Evolutionary conservation across 176 grass and related monocot species (phyloP).

Genomic region (Hordeum vulgare): DNA sequence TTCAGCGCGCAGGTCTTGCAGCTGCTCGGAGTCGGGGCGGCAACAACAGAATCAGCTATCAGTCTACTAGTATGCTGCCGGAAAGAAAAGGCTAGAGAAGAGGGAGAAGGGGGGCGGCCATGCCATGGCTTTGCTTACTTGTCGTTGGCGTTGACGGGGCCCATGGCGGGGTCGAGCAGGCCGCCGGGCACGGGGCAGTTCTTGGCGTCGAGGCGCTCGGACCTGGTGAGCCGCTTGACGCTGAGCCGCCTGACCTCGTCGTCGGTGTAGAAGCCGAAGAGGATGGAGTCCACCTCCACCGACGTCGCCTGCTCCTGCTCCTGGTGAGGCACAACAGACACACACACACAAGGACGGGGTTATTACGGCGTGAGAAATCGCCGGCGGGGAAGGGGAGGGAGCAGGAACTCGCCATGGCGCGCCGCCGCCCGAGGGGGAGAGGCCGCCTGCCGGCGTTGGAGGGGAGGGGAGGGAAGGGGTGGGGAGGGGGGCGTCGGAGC

Average conservation of each 20-base stretch:
- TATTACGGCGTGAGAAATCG: not conserved
- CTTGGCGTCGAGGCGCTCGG: constrained; percentile 61
- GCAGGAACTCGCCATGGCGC: not conserved
- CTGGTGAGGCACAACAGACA: not conserved
- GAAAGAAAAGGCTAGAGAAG: too few species aligned
- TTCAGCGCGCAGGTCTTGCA: constrained; percentile 83
- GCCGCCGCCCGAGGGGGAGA: too few species aligned
- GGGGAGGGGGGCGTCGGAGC: not conserved
- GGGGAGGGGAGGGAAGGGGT: not conserved
- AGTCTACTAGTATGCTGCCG: too few species aligned
- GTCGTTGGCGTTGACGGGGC: constrained; percentile 55
- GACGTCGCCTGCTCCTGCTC: constrained; percentile 48
- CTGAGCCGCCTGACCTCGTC: constrained; percentile 63
- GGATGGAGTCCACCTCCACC: constrained; percentile 61
- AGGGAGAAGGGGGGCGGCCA: not conserved
- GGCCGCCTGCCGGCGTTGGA: not conserved
- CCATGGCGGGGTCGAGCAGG: constrained; percentile 80
- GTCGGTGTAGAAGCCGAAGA: constrained; percentile 65
- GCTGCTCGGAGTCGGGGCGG: constrained; percentile 22
- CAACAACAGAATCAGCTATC: not conserved
- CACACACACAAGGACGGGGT: not conserved
- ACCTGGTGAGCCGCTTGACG: constrained; percentile 63
- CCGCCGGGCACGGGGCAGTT: constrained; percentile 55
- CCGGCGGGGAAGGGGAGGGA: not conserved
- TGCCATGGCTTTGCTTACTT: constrained; percentile 43